Conservation (phyloP, 495 filamentous ascomycete genomes). For the Penicillium arizonense region DNA sequence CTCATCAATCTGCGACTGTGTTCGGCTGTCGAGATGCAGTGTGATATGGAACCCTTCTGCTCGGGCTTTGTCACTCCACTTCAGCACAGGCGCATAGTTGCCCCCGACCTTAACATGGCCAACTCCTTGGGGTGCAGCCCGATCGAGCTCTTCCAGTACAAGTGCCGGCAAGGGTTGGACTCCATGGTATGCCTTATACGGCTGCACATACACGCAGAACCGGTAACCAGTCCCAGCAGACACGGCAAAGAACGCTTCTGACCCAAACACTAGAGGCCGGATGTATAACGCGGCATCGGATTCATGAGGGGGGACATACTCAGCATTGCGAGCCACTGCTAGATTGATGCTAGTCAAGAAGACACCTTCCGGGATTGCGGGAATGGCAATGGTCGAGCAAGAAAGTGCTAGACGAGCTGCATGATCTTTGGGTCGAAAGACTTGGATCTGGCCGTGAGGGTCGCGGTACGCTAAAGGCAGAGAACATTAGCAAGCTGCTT, state of each 20-base stretch:
- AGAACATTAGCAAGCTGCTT: neutral
- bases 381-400: conserved; percentile 35
- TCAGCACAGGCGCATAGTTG: conserved; percentile 49
- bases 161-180: conserved; percentile 34
- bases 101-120: conserved; percentile 48
- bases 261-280: conserved; percentile 42
- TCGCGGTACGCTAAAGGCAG: conserved; percentile 31
- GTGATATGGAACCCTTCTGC: conserved; percentile 44
- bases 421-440: conserved; percentile 40
- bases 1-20: conserved; percentile 44
- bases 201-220: conserved; percentile 42
- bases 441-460: conserved; percentile 32
- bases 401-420: conserved; percentile 32
- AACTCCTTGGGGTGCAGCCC: conserved; percentile 44
- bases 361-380: conserved; percentile 33
- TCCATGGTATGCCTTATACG: conserved; percentile 37
- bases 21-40: conserved; percentile 46
- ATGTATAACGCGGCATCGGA: conserved; percentile 42
- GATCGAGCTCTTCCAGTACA: conserved; percentile 50
- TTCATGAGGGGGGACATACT: conserved; percentile 41
- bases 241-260: conserved; percentile 29
- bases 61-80: conserved; percentile 37
- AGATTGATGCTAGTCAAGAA: conserved; percentile 35
- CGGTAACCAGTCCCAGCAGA: conserved; percentile 33
- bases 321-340: conserved; percentile 39